Evolutionary conservation across 140 eudicot species (phyloP).

Genomic region (Stevia rebaudiana): DNA sequence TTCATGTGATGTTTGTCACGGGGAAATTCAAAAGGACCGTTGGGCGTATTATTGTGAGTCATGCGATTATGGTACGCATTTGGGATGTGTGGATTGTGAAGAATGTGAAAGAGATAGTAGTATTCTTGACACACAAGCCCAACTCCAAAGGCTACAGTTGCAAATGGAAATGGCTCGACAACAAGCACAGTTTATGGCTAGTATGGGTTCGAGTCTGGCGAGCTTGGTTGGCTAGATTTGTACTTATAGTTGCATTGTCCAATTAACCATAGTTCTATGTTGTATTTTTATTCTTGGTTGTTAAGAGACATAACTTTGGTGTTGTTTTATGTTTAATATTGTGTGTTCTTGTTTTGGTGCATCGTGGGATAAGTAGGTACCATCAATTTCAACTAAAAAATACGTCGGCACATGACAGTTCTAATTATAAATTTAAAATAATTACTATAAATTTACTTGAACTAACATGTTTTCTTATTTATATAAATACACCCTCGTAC

Average conservation of each 20-base stretch:
- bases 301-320: neutral
- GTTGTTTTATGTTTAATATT: neutral
- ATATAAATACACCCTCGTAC: too few species aligned
- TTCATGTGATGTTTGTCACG: constrained; percentile 44
- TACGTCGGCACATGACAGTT: too few species aligned
- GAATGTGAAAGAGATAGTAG: constrained; percentile 21
- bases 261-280: too few species aligned
- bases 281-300: neutral
- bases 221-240: constrained; percentile 20
- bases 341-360: neutral
- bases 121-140: constrained; percentile 30
- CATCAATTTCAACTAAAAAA: too few species aligned
- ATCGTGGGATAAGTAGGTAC: too few species aligned
- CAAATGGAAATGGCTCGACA: constrained; percentile 36
- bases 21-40: constrained; percentile 11
- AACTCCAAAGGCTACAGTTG: constrained; percentile 32
- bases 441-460: too few species aligned
- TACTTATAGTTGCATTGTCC: neutral
- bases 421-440: too few species aligned
- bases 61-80: constrained; percentile 54
- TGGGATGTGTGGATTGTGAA: constrained; percentile 38
- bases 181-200: constrained; percentile 29
- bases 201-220: constrained; percentile 30
- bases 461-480: too few species aligned
- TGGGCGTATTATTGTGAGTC: constrained; percentile 46